Evolutionary conservation across 495 filamentous ascomycete genomes (phyloP).

Genomic region (Penicillium goetzii): DNA sequence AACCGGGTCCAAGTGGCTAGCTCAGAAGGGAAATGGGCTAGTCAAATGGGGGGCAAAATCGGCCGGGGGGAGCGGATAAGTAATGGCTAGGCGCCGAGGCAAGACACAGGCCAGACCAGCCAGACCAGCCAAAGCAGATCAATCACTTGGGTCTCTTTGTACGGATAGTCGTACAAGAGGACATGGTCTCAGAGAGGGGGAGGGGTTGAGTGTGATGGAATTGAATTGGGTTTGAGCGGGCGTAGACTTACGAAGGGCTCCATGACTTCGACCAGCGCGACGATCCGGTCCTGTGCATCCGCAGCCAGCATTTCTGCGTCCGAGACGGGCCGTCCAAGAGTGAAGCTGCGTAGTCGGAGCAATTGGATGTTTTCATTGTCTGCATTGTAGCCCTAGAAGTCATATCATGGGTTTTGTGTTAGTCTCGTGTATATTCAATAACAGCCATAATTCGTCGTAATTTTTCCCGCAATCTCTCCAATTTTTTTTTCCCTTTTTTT

Average conservation of each 20-base stretch:
- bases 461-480: neutral
- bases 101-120: slow-evolving; percentile 18
- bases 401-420: slow-evolving; percentile 1
- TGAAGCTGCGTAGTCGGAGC: slow-evolving; percentile 76
- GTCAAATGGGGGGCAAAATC: slow-evolving; percentile 35
- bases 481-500: too few relatives aligned
- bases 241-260: slow-evolving; percentile 62
- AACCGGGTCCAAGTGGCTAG: slow-evolving; percentile 32
- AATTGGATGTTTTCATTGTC: slow-evolving; percentile 76
- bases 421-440: neutral
- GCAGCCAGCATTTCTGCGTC: slow-evolving; percentile 58
- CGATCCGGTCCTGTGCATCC: slow-evolving; percentile 58
- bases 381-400: slow-evolving; percentile 66
- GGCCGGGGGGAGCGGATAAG: slow-evolving; percentile 33
- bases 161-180: neutral
- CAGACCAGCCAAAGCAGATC: slow-evolving; percentile 28
- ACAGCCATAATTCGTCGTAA: neutral
- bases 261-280: slow-evolving; percentile 58
- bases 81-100: slow-evolving; percentile 8
- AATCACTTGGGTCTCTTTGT: slow-evolving; percentile 16
- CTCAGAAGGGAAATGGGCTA: slow-evolving; percentile 34
- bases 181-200: neutral
- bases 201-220: neutral
- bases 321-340: slow-evolving; percentile 63
- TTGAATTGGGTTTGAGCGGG: neutral